Evolutionary conservation across 306 rosid species (phyloP).

Genomic region (Lathyrus oleraceus): DNA sequence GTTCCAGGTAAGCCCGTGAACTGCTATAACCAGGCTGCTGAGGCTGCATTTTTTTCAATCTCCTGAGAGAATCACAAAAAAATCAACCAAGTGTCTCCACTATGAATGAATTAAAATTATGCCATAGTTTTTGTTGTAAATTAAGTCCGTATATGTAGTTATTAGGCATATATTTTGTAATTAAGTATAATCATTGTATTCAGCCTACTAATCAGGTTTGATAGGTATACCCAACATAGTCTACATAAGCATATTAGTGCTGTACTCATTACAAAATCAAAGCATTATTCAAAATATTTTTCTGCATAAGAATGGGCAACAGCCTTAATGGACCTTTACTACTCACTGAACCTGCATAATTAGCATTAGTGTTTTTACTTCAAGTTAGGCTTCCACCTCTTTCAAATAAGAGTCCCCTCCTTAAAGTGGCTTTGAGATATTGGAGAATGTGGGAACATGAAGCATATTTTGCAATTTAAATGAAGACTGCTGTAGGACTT

Average conservation of each 20-base stretch:
- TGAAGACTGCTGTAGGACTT: not conserved
- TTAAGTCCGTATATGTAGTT: not conserved
- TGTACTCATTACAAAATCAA: not conserved
- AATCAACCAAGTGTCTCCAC: conserved; percentile 24
- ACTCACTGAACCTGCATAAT: not conserved
- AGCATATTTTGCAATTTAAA: not conserved
- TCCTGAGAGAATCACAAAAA: conserved; percentile 53
- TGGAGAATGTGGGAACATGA: not conserved
- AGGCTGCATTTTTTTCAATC: conserved; percentile 98
- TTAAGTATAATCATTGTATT: not conserved
- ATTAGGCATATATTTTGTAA: not conserved
- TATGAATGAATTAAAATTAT: conserved; percentile 6
- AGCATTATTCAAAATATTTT: not conserved
- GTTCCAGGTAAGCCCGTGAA: conserved; percentile 91
- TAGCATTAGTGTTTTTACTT: not conserved
- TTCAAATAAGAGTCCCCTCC: not conserved
- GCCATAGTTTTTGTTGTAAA: not conserved
- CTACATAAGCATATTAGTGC: not conserved
- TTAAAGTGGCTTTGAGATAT: not conserved
- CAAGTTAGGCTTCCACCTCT: not conserved
- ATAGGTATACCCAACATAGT: not conserved
- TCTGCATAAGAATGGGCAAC: not conserved
- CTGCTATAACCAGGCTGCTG: conserved; percentile 97
- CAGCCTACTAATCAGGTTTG: not conserved
- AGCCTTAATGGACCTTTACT: not conserved